Evolutionary conservation across 129 eudicot species (phyloP).

Genomic region (Mikania micrantha): DNA sequence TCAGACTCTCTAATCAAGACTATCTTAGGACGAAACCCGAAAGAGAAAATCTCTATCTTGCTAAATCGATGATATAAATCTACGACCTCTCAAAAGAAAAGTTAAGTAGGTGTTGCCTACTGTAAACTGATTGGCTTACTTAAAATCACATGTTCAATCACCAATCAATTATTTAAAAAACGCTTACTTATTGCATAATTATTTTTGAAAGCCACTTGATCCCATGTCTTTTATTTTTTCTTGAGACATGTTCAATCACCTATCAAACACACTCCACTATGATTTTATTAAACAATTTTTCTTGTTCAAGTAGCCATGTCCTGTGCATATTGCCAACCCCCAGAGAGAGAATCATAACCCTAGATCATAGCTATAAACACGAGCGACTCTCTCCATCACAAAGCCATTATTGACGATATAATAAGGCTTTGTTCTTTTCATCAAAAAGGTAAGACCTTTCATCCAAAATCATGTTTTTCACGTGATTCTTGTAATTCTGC

Average conservation of each 20-base stretch:
- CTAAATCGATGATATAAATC: too few species aligned
- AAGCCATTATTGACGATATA: conserved; percentile 9
- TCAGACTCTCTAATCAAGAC: too few species aligned
- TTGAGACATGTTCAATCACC: too few species aligned
- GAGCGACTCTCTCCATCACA: background rate
- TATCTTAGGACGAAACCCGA: too few species aligned
- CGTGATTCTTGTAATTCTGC: conserved; percentile 1
- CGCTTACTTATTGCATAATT: conserved; percentile 4
- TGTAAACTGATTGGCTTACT: too few species aligned
- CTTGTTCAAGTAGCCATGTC: conserved; percentile 30
- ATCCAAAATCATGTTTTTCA: background rate
- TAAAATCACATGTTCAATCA: conserved; percentile 8
- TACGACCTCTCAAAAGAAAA: too few species aligned
- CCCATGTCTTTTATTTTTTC: too few species aligned
- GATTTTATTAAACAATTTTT: conserved; percentile 4
- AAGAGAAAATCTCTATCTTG: too few species aligned
- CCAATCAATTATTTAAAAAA: conserved; percentile 8
- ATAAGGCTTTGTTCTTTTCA: conserved; percentile 19
- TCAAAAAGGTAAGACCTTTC: conserved; percentile 24
- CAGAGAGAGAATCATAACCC: conserved; percentile 26
- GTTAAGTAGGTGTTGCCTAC: too few species aligned
- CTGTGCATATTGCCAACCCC: conserved; percentile 53
- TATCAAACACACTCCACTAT: too few species aligned
- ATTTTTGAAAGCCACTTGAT: conserved; percentile 12
- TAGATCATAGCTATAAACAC: conserved; percentile 31